phyloP scores from a whole-genome alignment of 345 rosid species.

The thale cress (Arabidopsis thaliana) region TAIR10.1 NC_003076.8:1830001-1830500 shows the following conservation, averaged over 20 bases:
- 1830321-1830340: no score
- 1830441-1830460: no score
- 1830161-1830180: neutral
- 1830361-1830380: no score
- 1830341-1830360: no score
- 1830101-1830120: neutral
- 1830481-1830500: no score
- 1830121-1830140: neutral
- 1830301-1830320: no score
- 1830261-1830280: no score
- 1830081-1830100: neutral
- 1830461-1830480: no score
- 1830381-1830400: no score
- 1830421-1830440: no score
- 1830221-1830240: neutral
- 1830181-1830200: slow-evolving; percentile 2
- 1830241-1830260: neutral
- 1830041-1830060: neutral
- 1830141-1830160: neutral
- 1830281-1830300: no score
- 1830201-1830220: neutral
- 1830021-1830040: slow-evolving; percentile 10
- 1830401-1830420: no score
- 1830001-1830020: slow-evolving; percentile 1
- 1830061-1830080: slow-evolving; percentile 5